Conservation (phyloP, 371 early-diverging fungal genomes). For the Ecytonucleospora hepatopenaei region DNA sequence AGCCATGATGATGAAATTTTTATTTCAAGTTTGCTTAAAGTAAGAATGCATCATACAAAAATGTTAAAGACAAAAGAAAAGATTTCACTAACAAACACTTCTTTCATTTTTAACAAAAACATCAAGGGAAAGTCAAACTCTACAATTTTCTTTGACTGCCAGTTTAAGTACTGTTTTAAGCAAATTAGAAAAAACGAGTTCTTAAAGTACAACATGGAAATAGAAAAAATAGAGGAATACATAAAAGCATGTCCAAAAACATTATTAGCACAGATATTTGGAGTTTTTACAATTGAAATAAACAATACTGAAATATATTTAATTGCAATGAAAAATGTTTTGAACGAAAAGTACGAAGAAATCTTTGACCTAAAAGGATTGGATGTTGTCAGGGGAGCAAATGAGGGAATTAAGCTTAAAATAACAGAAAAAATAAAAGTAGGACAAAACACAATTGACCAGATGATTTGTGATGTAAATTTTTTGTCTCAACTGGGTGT, state of each 20-base stretch:
- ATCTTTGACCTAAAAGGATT: conserved; percentile 48
- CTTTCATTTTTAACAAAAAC: background rate
- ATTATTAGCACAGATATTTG: conserved; percentile 20
- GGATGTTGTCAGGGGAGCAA: conserved; percentile 17
- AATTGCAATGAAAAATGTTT: conserved; percentile 47
- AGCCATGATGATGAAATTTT: background rate
- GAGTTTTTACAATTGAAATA: conserved; percentile 4
- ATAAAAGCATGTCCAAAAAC: conserved; percentile 7
- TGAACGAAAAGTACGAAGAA: conserved; percentile 1
- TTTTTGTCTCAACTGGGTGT: conserved; percentile 33
- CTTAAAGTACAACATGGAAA: conserved; percentile 2
- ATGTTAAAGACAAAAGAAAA: background rate
- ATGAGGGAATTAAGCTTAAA: background rate
- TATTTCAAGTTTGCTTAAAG: background rate
- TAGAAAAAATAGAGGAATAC: conserved; percentile 20
- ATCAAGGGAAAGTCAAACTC: conserved; percentile 31
- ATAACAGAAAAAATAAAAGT: background rate
- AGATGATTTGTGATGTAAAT: conserved; percentile 29
- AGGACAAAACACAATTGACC: background rate
- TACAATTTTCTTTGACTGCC: conserved; percentile 27
- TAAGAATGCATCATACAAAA: background rate
- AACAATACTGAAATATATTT: conserved; percentile 14
- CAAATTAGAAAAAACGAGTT: conserved; percentile 33
- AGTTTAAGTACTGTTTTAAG: conserved; percentile 41
- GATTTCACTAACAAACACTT: background rate